Conservation (phyloP, 2,329 filamentous ascomycete species). For the Claviceps pazoutovae region DNA sequence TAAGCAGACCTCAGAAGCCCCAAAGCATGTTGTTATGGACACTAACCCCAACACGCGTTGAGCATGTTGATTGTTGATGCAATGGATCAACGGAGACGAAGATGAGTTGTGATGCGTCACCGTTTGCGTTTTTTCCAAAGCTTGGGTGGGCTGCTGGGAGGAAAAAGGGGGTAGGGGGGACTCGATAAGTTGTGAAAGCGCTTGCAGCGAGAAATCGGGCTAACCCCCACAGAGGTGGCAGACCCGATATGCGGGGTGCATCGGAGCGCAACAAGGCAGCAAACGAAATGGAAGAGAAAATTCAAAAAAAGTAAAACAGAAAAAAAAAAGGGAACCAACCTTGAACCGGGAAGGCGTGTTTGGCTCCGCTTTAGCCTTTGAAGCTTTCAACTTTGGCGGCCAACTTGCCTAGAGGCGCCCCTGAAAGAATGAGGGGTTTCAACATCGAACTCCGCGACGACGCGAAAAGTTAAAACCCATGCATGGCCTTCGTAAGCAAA, state of each 20-base stretch:
- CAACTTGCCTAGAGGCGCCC: too few species aligned
- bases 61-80: too few species aligned
- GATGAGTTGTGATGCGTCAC: slow-evolving; percentile 1
- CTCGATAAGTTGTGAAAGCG: too few species aligned
- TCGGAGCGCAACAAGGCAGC: background rate
- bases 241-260: background rate
- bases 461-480: too few species aligned
- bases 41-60: background rate
- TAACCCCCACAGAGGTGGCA: background rate
- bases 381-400: too few species aligned
- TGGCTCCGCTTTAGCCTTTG: too few species aligned
- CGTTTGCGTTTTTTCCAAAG: background rate
- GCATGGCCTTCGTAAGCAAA: too few species aligned
- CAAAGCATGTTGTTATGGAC: slow-evolving; percentile 2
- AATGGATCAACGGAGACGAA: background rate
- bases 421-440: too few species aligned
- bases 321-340: background rate
- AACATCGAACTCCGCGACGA: too few species aligned
- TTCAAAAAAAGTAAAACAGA: background rate
- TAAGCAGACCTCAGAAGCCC: slow-evolving; percentile 4
- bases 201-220: too few species aligned
- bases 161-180: background rate
- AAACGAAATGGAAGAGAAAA: background rate
- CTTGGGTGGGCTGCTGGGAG: background rate
- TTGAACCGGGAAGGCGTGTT: too few species aligned